Conservation (phyloP, 2,329 filamentous ascomycete species). For the Hypoxylon rubiginosum region DNA sequence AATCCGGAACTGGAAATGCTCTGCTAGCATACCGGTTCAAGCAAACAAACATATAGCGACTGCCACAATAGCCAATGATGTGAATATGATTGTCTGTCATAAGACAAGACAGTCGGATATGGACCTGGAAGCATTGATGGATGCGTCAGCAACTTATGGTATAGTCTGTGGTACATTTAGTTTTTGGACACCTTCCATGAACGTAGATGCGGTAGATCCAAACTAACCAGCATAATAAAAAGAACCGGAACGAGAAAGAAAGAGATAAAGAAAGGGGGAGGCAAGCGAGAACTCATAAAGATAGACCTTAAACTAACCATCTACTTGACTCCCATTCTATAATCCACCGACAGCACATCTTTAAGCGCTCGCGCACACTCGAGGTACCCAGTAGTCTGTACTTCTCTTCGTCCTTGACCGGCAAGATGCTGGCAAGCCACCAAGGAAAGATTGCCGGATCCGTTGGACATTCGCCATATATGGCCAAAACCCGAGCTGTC, state of each 20-base stretch:
- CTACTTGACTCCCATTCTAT: slow-evolving; percentile 75
- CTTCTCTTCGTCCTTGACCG: slow-evolving; percentile 82
- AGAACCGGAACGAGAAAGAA: no score
- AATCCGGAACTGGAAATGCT: slow-evolving; percentile 1
- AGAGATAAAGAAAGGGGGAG: slow-evolving; percentile 4
- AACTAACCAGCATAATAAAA: background rate
- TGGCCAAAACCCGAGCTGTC: slow-evolving; percentile 75
- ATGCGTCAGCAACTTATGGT: slow-evolving; percentile 42
- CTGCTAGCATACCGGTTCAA: background rate
- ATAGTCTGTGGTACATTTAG: slow-evolving; percentile 30
- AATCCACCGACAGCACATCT: slow-evolving; percentile 86
- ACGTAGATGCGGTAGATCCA: background rate
- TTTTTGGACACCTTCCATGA: slow-evolving; percentile 11
- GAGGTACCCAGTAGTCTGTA: slow-evolving; percentile 79
- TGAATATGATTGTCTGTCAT: slow-evolving; percentile 34
- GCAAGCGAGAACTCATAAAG: slow-evolving; percentile 5
- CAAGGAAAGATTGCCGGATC: slow-evolving; percentile 86
- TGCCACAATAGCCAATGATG: slow-evolving; percentile 1
- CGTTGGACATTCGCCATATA: slow-evolving; percentile 82
- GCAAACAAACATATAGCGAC: background rate
- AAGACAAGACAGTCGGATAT: slow-evolving; percentile 46
- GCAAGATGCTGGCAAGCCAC: slow-evolving; percentile 89
- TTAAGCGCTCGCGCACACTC: slow-evolving; percentile 84
- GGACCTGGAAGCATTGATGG: slow-evolving; percentile 40
- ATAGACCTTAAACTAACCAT: no score